Conservation (phyloP, 805 yeast genomes). For the Clavispora vitiphila region DNA sequence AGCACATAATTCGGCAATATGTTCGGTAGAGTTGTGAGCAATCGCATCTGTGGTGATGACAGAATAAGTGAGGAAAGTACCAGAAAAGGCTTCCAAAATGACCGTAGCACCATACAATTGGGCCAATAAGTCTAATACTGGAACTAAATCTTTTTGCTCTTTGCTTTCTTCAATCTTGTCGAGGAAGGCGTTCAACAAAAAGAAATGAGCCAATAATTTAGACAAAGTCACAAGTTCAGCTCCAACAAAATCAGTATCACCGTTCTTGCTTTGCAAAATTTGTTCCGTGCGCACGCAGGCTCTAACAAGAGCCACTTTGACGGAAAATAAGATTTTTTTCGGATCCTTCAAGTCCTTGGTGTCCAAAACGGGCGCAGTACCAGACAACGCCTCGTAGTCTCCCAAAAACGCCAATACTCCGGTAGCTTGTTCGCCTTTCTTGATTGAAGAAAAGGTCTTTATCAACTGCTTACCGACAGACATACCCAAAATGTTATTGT, state of each 20-base stretch:
- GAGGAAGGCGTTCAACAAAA: conserved; percentile 37
- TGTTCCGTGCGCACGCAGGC: conserved; percentile 27
- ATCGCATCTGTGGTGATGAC: conserved; percentile 48
- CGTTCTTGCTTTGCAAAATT: conserved; percentile 27
- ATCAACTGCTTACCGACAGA: conserved; percentile 77
- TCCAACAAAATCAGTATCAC: conserved; percentile 44
- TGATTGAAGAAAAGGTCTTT: conserved; percentile 40
- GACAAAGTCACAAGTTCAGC: conserved; percentile 43
- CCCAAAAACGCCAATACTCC: conserved; percentile 43
- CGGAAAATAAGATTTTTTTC: conserved; percentile 17
- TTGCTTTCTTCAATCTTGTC: conserved; percentile 29
- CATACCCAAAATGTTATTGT: conserved; percentile 79
- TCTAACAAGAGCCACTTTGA: conserved; percentile 37
- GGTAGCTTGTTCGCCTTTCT: conserved; percentile 41
- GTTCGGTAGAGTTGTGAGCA: conserved; percentile 40
- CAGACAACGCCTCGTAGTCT: conserved; percentile 22
- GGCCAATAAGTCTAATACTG: conserved; percentile 50
- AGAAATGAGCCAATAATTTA: conserved; percentile 48
- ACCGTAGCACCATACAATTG: conserved; percentile 54
- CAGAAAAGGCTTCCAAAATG: conserved; percentile 62
- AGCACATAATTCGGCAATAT: conserved; percentile 29
- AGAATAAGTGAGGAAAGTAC: conserved; percentile 63
- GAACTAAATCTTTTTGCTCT: conserved; percentile 38
- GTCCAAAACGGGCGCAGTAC: conserved; percentile 26
- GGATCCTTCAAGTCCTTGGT: conserved; percentile 19